Base-by-base conservation (phyloP, 345 rosid species). In the Pistacia atlantica region DNA sequence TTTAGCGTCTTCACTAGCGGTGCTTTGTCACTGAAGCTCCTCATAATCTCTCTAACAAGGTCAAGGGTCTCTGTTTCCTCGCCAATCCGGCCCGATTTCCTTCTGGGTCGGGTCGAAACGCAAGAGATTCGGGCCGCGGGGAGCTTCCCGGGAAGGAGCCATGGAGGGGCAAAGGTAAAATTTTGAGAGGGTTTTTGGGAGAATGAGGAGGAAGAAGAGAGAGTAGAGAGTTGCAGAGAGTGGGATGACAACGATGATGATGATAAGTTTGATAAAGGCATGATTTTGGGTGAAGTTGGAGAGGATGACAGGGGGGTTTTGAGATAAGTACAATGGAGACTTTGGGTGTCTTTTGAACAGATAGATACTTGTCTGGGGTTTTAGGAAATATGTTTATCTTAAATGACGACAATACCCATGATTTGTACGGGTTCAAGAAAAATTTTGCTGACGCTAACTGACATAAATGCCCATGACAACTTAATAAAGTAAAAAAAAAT, bases 1-100 rank as follows among this genome's bases (percentile, higher is more conserved):
- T 86, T 86, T 72, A 93, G 86, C 3, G 93, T 91, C 90, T 85
- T 90, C 54, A 88, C 83, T 37, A 93, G 57, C 52, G 97, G 94
- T 78, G 87, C 93, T 72, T 81, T 90, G 12, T 81, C 90, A 61
- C 85, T 75, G 65, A 83, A 88, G 60, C 82, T 87, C 76, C 91
- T 84, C 88, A 91, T 70, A 37, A 95, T 55, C 20, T 67, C 71
- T 80, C 91, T 80, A 42, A 89, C 97, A 65, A 95, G 84, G 66
- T 93, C 92, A 72, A 78, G 85, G 4, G 87, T 79, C 80, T 89
- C 97, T 75, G 81, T 54, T 0, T 89, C 86, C 16, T 83, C 89
- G 42, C 62, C 75, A 67, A 71, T 63, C 61, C 80, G 84, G 5
- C 58, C 87, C 37, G 67, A 16, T 73, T 76, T 89, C 78, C 88